Evolutionary conservation across 257 asterid genomes (phyloP), one percentile per base, ranked within the genome.

Genomic region (Fraxinus excelsior): DNA sequence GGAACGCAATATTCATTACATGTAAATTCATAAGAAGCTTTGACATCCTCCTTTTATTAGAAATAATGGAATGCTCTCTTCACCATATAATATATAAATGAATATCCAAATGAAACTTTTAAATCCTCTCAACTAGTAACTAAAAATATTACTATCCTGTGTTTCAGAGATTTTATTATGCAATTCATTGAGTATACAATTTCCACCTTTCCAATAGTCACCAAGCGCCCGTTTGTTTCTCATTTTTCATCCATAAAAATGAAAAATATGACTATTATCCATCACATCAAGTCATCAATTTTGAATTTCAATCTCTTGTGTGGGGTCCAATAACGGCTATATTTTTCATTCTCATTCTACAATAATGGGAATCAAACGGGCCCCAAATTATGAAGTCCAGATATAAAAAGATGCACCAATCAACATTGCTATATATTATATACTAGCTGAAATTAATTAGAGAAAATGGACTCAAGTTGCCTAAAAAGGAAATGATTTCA

Each of bases 331-430:
- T n/a, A n/a, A n/a, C n/a, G n/a, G n/a, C n/a, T n/a, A n/a, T n/a
- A n/a, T n/a, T n/a, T n/a, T n/a, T n/a, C n/a, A n/a, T n/a, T n/a
- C n/a, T n/a, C n/a, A n/a, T n/a, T n/a, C n/a, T n/a, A n/a, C n/a
- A n/a, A n/a, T n/a, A n/a, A n/a, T n/a, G n/a, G n/a, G n/a, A n/a
- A n/a, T n/a, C n/a, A n/a, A n/a, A n/a, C n/a, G n/a, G n/a, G n/a
- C n/a, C n/a, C n/a, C n/a, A n/a, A 34, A 10, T 69, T 69, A 69
- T 58, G 67, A 58, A 58, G 67, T 58, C 67, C 7, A 51, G 62
- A 19, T 10, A 19, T 21, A 37, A 37, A 70, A 70, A 19, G 51
- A 21, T 7, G 28, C 16, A 3, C 0, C 21, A 31, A 37, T 67
- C 26, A 67, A 32, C 2, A 14, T 16, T 16, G 11, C 12, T 29